Base-by-base conservation (phyloP, 2,329 filamentous ascomycete genomes). In the Tolypocladium endophyticum region DNA sequence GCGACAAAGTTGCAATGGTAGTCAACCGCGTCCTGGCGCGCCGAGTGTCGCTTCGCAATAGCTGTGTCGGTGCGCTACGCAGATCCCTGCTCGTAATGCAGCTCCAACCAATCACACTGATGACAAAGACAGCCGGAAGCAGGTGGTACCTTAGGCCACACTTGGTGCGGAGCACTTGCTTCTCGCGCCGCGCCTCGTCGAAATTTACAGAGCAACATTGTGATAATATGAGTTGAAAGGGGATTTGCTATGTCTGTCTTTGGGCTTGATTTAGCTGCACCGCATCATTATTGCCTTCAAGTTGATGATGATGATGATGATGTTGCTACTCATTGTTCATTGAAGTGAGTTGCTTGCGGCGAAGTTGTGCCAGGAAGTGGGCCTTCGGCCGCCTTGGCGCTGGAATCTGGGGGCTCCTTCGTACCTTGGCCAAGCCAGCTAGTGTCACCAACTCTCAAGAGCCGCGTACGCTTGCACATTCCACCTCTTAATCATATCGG, bases 1-100 rank as follows among this genome's bases (percentile, higher is more conserved):
- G 50, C 50, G 50, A 54, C 30, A 36, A 36, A 52, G 28, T 4
- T 33, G 28, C 28, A 9, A 12, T 54, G 30, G 50, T 23, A 20
- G 50, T 16, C 33, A 38, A 53, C 53, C 62, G 61, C 61, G 61
- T 61, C 61, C 36, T 52, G 61, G 61, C 61, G 60, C 61, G 61
- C 56, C 56, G 30, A 35, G 16, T 33, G 28, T 52, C 18, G 50
- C 50, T 53, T 18, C 20, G 50, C 9, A 33, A 14, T 4, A 61
- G n/a, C 55, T 33, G 16, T 45, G 41, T n/a, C 8, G 38, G 8
- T 45, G 55, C 30, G 45, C 18, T 20, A 16, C 3, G 39, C 28
- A 45, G 55, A 56, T 33, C 55, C 55, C 38, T 56, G 55, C 18
- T 35, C 30, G 28, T 8, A 9, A 53, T 6, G 50, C 30, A n/a